A percentile compares a stretch with the other conserved stretches of the same genome.
These are phyloP conservation scores for Oenanthe sinensis DNA, from an alignment of 129 eudicot genomes.

Conservation along the genomic window DNA sequence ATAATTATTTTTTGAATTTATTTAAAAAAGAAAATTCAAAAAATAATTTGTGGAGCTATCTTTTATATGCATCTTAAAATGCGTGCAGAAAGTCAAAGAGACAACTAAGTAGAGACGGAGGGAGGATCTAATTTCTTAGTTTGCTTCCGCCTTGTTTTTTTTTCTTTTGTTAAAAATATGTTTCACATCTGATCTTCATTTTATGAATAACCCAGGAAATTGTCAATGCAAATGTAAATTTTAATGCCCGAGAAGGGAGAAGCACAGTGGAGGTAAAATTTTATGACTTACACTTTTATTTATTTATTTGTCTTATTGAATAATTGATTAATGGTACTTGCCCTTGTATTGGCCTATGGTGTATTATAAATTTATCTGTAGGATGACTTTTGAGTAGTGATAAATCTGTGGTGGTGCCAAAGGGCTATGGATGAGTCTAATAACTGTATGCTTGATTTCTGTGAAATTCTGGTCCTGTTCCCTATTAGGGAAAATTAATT, in stretches of 20 bases:
- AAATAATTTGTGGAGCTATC: too few species aligned
- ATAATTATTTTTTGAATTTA: too few species aligned
- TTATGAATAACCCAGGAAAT: slow-evolving; percentile 41
- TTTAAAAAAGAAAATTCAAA: too few species aligned
- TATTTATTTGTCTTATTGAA: neutral
- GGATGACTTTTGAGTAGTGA: neutral
- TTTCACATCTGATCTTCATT: slow-evolving; percentile 10
- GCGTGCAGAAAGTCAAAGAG: too few species aligned
- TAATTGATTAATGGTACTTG: neutral
- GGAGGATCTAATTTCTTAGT: neutral
- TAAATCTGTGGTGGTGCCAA: neutral
- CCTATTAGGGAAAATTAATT: neutral
- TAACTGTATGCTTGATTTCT: neutral
- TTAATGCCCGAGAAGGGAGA: slow-evolving; percentile 82
- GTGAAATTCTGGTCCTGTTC: neutral
- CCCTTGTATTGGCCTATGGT: neutral
- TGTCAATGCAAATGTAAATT: slow-evolving; percentile 73
- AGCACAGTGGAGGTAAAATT: slow-evolving; percentile 71
- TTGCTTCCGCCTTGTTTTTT: neutral
- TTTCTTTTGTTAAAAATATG: neutral
- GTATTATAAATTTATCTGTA: neutral
- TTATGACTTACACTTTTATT: neutral
- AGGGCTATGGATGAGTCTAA: neutral
- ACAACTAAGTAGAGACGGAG: too few species aligned
- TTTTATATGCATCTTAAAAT: too few species aligned